Evolutionary conservation across 768 basidiomycete genomes (phyloP).

Genomic region (Amylocystis lapponica): DNA sequence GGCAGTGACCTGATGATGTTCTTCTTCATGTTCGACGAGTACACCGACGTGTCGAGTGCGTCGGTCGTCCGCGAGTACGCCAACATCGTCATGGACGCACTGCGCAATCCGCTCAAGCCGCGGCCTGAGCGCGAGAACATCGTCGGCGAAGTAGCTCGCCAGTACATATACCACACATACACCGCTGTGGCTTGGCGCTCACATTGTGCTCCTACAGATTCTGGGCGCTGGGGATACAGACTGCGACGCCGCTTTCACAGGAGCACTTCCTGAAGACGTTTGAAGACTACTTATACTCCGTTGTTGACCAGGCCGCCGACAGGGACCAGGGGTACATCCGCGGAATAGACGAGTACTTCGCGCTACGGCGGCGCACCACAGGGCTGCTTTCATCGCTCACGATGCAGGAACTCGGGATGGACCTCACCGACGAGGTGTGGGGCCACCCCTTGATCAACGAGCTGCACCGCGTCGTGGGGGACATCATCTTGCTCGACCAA

Average conservation of each 20-base stretch:
- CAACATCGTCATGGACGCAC: conserved; percentile 18
- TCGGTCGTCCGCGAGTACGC: conserved; percentile 8
- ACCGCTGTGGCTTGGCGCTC: too few relatives aligned
- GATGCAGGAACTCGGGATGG: conserved; percentile 36
- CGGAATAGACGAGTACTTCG: conserved; percentile 18
- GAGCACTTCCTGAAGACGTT: conserved; percentile 18
- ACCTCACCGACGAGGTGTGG: conserved; percentile 54
- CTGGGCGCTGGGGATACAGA: conserved; percentile 4
- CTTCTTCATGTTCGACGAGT: conserved; percentile 23
- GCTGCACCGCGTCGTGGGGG: conserved; percentile 47
- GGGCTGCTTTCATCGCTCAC: conserved; percentile 19
- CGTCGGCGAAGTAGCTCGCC: conserved; percentile 16
- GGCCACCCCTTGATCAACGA: conserved; percentile 46
- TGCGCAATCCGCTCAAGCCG: conserved; percentile 16
- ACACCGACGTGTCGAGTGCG: conserved; percentile 13
- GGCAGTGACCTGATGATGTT: conserved; percentile 20
- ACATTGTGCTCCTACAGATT: conserved; percentile 2
- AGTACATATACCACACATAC: conserved; percentile 14
- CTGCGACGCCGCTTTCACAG: conserved; percentile 7
- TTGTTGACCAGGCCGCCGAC: conserved; percentile 20
- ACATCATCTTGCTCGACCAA: conserved; percentile 62
- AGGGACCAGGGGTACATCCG: conserved; percentile 12
- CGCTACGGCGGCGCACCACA: conserved; percentile 19
- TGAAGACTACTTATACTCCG: conserved; percentile 16
- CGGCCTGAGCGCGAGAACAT: conserved; percentile 17